Percentiles rank a stretch among this genome's conserved stretches.
Conservation (phyloP, 371 early-diverging fungal species). For the Rhizopus microsporus region DNA sequence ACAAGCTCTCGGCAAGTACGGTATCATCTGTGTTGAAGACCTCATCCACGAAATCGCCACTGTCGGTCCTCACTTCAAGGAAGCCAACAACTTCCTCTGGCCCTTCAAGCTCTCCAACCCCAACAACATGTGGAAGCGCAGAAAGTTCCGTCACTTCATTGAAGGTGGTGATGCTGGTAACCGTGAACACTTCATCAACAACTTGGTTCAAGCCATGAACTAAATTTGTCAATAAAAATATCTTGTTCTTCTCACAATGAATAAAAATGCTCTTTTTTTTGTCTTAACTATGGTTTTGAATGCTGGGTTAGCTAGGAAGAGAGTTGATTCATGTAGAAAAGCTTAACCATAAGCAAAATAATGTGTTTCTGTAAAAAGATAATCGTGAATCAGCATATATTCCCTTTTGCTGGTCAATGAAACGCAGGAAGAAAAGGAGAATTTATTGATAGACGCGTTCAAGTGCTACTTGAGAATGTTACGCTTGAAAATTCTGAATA, state of each 20-base stretch:
- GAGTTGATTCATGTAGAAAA: no score
- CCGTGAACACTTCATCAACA: conserved; percentile 95
- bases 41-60: conserved; percentile 97
- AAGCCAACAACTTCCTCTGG: conserved; percentile 96
- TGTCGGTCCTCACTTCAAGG: conserved; percentile 83
- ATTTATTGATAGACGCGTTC: no score
- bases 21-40: conserved; percentile 97
- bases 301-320: no score
- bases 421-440: no score
- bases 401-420: no score
- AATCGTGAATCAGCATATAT: no score
- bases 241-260: not conserved
- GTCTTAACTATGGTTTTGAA: no score
- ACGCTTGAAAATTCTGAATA: no score
- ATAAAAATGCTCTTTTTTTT: not conserved
- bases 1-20: conserved; percentile 88
- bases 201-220: conserved; percentile 68
- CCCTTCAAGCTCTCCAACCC: conserved; percentile 98
- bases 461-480: no score
- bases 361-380: no score
- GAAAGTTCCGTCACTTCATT: conserved; percentile 95
- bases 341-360: no score
- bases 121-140: conserved; percentile 89
- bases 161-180: conserved; percentile 97
- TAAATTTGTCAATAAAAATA: not conserved